A percentile compares a stretch with the other conserved stretches of the same genome.
phyloP scores from a whole-genome alignment of 768 basidiomycete genomes.

The Pulveroboletus sp. region DNA sequence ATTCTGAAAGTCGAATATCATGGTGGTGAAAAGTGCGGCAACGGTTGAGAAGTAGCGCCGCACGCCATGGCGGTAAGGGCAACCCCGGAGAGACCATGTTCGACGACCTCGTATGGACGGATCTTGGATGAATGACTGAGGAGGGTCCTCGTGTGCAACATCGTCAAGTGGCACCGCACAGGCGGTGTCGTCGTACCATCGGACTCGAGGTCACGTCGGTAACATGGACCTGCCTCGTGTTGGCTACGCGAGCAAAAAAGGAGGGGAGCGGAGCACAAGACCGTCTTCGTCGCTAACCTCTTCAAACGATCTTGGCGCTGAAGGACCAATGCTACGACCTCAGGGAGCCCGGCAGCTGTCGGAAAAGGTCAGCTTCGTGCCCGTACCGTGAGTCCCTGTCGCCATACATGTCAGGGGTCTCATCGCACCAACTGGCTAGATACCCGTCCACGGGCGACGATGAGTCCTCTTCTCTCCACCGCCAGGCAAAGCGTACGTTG shows the following conservation, averaged over 20 bases:
- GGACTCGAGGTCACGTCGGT: background rate
- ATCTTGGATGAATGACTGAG: conserved; percentile 48
- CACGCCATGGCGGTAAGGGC: conserved; percentile 47
- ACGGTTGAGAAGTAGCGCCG: conserved; percentile 48
- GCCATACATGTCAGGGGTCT: conserved; percentile 10
- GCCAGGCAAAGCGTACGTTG: conserved; percentile 42
- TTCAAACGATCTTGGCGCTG: background rate
- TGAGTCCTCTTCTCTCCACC: conserved; percentile 32
- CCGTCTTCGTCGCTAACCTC: background rate
- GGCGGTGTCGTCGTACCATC: conserved; percentile 17
- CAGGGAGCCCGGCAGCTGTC: background rate
- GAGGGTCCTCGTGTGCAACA: conserved; percentile 44
- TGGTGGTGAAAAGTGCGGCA: conserved; percentile 41
- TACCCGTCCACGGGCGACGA: conserved; percentile 9
- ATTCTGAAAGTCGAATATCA: conserved; percentile 50
- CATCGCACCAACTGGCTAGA: conserved; percentile 1
- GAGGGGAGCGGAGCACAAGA: background rate
- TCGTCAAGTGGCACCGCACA: conserved; percentile 44
- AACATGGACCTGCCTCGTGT: background rate
- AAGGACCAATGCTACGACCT: conserved; percentile 1
- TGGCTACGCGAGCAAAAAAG: background rate
- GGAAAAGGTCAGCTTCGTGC: background rate
- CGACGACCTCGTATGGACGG: conserved; percentile 41
- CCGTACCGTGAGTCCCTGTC: conserved; percentile 12
- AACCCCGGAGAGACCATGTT: conserved; percentile 50